Evolutionary conservation across 78 protist genomes (phyloP).

Genomic region (Guillardia theta): DNA sequence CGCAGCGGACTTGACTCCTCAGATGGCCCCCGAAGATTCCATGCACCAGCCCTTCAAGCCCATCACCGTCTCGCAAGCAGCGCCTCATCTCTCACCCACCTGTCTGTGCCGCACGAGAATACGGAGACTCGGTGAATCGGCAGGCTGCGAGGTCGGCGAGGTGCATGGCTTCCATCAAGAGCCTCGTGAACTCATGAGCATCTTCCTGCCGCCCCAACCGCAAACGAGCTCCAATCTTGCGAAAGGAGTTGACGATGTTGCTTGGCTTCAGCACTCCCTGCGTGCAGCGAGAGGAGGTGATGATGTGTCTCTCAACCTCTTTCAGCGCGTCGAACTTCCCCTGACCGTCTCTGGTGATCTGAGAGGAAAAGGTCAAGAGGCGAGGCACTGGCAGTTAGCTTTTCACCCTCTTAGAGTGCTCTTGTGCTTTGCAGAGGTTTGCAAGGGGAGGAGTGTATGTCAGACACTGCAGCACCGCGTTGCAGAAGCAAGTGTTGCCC

Average conservation of each 20-base stretch:
- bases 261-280: background rate
- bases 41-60: too few relatives aligned
- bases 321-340: background rate
- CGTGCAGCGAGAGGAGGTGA: background rate
- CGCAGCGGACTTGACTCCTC: slow-evolving; percentile 71
- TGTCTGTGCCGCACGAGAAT: background rate
- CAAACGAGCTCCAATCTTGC: slow-evolving; percentile 22
- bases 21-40: slow-evolving; percentile 84
- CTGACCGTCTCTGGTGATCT: slow-evolving; percentile 62
- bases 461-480: slow-evolving; percentile 89
- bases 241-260: background rate
- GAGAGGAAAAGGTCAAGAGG: slow-evolving; percentile 80
- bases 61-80: too few relatives aligned
- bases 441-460: slow-evolving; percentile 76
- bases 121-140: background rate
- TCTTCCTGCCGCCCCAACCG: slow-evolving; percentile 61
- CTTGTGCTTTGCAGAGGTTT: background rate
- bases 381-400: slow-evolving; percentile 73
- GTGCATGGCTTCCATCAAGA: slow-evolving; percentile 20
- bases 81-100: too few relatives aligned
- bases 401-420: slow-evolving; percentile 13
- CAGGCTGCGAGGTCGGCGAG: background rate
- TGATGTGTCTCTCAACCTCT: background rate
- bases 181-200: slow-evolving; percentile 62
- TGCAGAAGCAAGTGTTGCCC: slow-evolving; percentile 94